A percentile compares a stretch with the other conserved stretches of the same genome.
phyloP scores from a whole-genome alignment of 2,329 filamentous ascomycete genomes.

The Nannizziopsis arthrosporioides region DNA sequence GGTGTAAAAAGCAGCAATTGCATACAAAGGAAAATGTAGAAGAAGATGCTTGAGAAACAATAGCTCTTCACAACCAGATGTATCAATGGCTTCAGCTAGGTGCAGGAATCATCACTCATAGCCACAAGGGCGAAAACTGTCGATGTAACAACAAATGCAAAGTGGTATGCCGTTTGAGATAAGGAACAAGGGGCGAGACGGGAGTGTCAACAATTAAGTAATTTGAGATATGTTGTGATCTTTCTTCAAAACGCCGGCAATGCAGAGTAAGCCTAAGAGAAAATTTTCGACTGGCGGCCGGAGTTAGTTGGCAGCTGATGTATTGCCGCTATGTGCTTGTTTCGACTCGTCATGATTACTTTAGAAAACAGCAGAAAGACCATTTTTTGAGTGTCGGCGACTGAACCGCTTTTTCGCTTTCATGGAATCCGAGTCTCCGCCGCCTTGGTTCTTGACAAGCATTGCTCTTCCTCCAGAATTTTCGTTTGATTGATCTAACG shows the following conservation, averaged over 20 bases:
- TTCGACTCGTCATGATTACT: too few relatives aligned
- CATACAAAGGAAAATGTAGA: neutral
- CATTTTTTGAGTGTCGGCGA: constrained; percentile 86
- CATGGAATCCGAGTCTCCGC: constrained; percentile 40
- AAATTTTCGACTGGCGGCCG: constrained; percentile 3
- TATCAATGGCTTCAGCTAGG: constrained; percentile 6
- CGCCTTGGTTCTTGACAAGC: constrained; percentile 33
- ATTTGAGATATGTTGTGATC: neutral
- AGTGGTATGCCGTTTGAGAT: constrained; percentile 2
- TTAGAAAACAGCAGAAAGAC: constrained; percentile 77
- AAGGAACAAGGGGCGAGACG: neutral
- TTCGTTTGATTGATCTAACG: constrained; percentile 33
- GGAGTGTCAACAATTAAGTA: neutral
- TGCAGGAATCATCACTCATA: constrained; percentile 14
- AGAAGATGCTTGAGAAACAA: constrained; percentile 1
- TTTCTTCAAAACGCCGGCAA: constrained; percentile 3
- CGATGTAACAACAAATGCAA: constrained; percentile 2
- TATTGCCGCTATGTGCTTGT: too few relatives aligned
- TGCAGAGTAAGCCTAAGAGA: constrained; percentile 12
- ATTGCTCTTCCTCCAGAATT: constrained; percentile 35
- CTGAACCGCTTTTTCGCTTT: constrained; percentile 62
- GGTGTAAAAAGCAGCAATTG: neutral
- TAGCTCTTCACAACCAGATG: constrained; percentile 6
- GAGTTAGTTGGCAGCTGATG: neutral
- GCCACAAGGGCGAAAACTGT: constrained; percentile 4